These are phyloP conservation scores for Lithocarpus polystachyus DNA, from an alignment of 306 rosid species.

Conservation along the genomic window DNA sequence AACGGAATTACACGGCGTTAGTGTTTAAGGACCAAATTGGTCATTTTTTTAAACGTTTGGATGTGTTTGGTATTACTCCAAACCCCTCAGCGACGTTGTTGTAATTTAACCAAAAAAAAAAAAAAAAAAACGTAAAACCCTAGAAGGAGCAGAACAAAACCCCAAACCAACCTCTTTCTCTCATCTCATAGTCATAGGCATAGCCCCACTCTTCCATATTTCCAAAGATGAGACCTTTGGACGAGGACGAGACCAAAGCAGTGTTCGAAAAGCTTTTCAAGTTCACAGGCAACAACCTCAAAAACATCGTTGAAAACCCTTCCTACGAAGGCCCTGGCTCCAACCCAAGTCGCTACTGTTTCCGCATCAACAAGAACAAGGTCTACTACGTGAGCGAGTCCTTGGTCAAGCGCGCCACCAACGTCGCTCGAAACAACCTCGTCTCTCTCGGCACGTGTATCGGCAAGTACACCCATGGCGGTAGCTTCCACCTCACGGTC, in stretches of 20 bases:
- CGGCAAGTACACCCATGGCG: constrained; percentile 84
- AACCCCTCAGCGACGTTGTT: too few species aligned
- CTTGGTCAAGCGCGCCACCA: constrained; percentile 85
- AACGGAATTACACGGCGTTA: too few species aligned
- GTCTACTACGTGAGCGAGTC: constrained; percentile 76
- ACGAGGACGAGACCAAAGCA: constrained; percentile 66
- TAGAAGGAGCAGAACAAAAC: neutral
- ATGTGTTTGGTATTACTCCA: too few species aligned
- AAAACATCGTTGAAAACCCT: constrained; percentile 80
- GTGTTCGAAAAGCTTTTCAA: constrained; percentile 89
- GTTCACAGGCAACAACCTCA: constrained; percentile 83
- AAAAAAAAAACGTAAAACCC: neutral
- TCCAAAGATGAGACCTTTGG: constrained; percentile 71
- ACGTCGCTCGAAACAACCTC: constrained; percentile 55
- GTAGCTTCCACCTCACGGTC: constrained; percentile 75
- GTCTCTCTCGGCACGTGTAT: constrained; percentile 81
- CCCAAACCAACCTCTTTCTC: too few species aligned
- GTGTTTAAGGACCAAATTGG: too few species aligned
- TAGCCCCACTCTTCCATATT: neutral
- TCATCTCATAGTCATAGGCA: too few species aligned
- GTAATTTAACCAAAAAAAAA: too few species aligned
- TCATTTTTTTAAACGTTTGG: too few species aligned
- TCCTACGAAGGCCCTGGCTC: constrained; percentile 84
- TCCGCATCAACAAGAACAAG: constrained; percentile 82
- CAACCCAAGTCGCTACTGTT: constrained; percentile 76